A percentile compares a stretch with the other conserved stretches of the same genome.
Evolutionary conservation across 352 stramenopile genomes (phyloP).

Genomic region (Phytophthora kernoviae): DNA sequence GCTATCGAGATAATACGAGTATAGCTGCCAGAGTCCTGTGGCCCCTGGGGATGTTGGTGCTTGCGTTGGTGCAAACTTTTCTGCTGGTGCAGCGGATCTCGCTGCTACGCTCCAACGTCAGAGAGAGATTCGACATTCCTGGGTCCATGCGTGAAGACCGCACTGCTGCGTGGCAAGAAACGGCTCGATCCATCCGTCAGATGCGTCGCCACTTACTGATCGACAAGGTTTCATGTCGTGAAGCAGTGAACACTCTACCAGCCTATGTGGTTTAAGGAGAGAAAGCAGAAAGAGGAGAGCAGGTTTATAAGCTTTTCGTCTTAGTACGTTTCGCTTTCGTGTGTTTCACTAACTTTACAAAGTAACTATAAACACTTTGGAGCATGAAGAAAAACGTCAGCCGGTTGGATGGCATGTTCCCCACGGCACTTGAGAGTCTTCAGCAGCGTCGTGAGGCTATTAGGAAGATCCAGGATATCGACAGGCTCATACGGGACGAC

Average conservation of each 20-base stretch:
- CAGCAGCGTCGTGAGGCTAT: conserved; percentile 29
- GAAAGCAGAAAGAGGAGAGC: not conserved
- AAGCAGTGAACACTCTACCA: conserved; percentile 29
- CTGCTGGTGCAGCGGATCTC: conserved; percentile 35
- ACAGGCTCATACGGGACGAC: conserved; percentile 27
- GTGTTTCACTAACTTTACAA: not conserved
- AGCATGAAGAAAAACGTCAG: not conserved
- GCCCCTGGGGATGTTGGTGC: conserved; percentile 12
- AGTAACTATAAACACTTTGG: not conserved
- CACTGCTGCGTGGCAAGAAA: conserved; percentile 41
- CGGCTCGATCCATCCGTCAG: conserved; percentile 35
- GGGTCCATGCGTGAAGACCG: conserved; percentile 36
- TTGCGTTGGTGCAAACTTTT: conserved; percentile 20
- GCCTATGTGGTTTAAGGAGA: conserved; percentile 34
- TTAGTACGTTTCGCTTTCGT: conserved; percentile 1
- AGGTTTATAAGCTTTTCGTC: too few relatives aligned
- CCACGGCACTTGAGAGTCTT: conserved; percentile 24
- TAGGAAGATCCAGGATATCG: conserved; percentile 28
- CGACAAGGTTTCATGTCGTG: conserved; percentile 16
- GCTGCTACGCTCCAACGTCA: conserved; percentile 17
- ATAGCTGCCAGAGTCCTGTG: conserved; percentile 15
- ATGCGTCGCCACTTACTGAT: conserved; percentile 45
- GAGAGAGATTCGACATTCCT: conserved; percentile 41
- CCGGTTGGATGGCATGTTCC: conserved; percentile 21
- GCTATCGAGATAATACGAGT: conserved; percentile 19